Base-by-base conservation (phyloP, 2,329 filamentous ascomycete species). In the Cryphonectria japonica region DNA sequence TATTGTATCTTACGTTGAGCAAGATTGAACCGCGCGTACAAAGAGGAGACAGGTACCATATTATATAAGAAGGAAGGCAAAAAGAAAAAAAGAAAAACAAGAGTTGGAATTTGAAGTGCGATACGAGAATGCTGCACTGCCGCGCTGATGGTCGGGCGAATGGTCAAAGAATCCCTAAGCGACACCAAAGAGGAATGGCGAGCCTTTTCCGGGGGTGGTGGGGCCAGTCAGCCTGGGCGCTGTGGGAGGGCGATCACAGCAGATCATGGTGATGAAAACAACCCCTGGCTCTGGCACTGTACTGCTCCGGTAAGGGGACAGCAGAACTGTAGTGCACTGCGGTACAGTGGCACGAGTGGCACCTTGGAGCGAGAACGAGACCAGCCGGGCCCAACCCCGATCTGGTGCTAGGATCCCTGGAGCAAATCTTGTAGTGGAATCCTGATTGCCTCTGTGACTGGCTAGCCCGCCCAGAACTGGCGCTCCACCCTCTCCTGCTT, bases 41-140 rank as follows among this genome's bases (percentile, higher is more conserved):
- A 59, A 59, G 8, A 57, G 54, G 29, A 7, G 5, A 19, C 14
- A 32, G 16, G 54, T 8, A 32, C 54, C 14, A 57, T 29, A 16
- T 11, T 14, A 57, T 19, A 50, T 29, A 32, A 57, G 52, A 13
- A 57, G 52, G 14, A 29, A 22, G 52, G 52, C 46, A 7, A 29
- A 34, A 22, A 19, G 19, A 59, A 26, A n/a, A 13, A 19, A 34
- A 3, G 32, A 26, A n/a, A 13, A 19, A 34, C 34, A 34, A 32
- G 14, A n/a, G 8, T 32, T 32, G 54, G 54, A 13, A 16, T 13
- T 13, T 32, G 54, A 8, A 59, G 26, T 16, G 29, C 54, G 54
- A 59, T 59, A 59, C 54, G 54, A 59, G 54, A 59, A 32, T 59
- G 32, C 29, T 59, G 54, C 54, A 59, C 54, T 59, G 54, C 54